phyloP scores from a whole-genome alignment of 164 flowering plant species.

The Annona squamosa region DNA sequence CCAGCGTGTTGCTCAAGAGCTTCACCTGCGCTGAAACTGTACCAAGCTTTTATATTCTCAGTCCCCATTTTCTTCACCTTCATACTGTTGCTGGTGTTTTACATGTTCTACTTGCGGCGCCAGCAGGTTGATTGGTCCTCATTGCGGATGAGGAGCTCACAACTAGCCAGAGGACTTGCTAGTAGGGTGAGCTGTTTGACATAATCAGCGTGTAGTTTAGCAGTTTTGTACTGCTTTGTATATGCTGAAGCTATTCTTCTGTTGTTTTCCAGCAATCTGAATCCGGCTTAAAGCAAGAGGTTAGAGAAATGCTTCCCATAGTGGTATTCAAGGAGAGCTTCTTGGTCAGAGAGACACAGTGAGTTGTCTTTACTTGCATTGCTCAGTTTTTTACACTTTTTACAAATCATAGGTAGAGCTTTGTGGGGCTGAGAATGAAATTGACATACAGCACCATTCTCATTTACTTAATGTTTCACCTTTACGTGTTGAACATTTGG shows the following conservation, averaged over 20 bases:
- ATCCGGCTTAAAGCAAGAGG: slow-evolving; percentile 67
- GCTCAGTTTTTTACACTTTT: background rate
- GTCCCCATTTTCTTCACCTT: slow-evolving; percentile 55
- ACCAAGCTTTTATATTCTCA: slow-evolving; percentile 57
- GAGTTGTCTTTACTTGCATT: slow-evolving; percentile 23
- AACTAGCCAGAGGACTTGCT: slow-evolving; percentile 9
- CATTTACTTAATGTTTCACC: background rate
- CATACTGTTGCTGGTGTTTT: slow-evolving; percentile 46
- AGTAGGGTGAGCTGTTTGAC: slow-evolving; percentile 28
- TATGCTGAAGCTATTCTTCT: background rate
- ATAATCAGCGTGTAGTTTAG: background rate
- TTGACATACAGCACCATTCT: background rate
- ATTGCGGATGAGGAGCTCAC: slow-evolving; percentile 40
- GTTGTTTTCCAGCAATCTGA: slow-evolving; percentile 24
- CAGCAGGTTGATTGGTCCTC: slow-evolving; percentile 56
- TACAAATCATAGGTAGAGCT: background rate
- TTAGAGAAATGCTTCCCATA: slow-evolving; percentile 82
- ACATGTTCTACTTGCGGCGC: slow-evolving; percentile 60
- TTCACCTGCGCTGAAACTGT: slow-evolving; percentile 44
- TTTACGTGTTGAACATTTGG: too few relatives aligned
- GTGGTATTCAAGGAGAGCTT: slow-evolving; percentile 72
- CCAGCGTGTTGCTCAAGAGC: slow-evolving; percentile 27
- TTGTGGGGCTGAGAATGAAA: background rate
- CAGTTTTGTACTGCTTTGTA: background rate
- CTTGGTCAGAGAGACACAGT: slow-evolving; percentile 67